Percentiles rank a stretch among this genome's conserved stretches.
Conservation (phyloP, 2,329 filamentous ascomycete species). For the Xylaria sp. region DNA sequence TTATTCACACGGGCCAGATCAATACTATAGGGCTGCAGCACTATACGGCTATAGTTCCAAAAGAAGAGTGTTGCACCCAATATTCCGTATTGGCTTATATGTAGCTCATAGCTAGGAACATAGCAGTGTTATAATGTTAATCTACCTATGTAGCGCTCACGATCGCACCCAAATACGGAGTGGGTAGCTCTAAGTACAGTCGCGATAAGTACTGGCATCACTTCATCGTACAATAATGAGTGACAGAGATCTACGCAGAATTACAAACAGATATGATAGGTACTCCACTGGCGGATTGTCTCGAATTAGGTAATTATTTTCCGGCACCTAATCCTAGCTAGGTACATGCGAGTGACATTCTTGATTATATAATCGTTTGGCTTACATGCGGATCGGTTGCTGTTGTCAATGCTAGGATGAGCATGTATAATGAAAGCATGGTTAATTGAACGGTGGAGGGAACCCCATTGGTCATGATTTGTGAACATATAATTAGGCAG, state of each 20-base stretch:
- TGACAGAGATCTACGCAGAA: not conserved
- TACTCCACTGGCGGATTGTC: not conserved
- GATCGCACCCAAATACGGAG: not conserved
- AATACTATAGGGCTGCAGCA: too few relatives aligned
- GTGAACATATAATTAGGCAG: not conserved
- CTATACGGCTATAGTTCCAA: too few relatives aligned
- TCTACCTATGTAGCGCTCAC: not conserved
- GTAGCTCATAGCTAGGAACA: too few relatives aligned
- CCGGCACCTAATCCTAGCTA: not conserved
- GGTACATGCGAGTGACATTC: not conserved
- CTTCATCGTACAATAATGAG: not conserved
- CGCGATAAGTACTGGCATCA: not conserved
- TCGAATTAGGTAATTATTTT: not conserved
- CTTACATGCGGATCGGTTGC: not conserved
- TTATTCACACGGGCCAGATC: too few relatives aligned
- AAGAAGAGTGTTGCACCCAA: too few relatives aligned
- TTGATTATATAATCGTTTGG: not conserved
- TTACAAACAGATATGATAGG: not conserved
- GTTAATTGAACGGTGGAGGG: not conserved
- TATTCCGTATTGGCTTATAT: too few relatives aligned
- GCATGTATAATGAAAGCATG: not conserved
- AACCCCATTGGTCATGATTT: not conserved
- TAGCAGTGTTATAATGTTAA: not conserved
- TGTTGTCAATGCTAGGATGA: not conserved
- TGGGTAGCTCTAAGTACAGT: not conserved